Conservation (phyloP, 225 moss, liverwort and hornwort genomes). For the Pseudisothecium myosuroides region DNA sequence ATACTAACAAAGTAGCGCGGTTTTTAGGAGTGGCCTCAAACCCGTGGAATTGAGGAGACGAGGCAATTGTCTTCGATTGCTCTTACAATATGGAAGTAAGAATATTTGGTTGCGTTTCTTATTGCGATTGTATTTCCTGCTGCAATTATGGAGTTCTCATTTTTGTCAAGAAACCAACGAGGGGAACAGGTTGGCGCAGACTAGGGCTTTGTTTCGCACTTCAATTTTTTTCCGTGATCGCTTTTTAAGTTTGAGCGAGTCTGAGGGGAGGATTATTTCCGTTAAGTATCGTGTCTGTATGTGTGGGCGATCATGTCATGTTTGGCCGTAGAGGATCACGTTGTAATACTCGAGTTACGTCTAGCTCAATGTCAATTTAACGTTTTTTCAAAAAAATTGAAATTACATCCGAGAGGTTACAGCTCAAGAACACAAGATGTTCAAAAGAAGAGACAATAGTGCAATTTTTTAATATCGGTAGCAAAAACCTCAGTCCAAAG, state of each 20-base stretch:
- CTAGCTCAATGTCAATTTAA: neutral
- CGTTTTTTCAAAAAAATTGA: neutral
- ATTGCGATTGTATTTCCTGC: neutral
- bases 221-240: neutral
- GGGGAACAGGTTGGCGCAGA: neutral
- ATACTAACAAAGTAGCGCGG: neutral
- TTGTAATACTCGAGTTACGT: neutral
- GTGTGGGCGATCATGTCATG: neutral
- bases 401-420: neutral
- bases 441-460: neutral
- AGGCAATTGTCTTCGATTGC: neutral
- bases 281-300: neutral
- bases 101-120: neutral
- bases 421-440: neutral
- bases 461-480: neutral
- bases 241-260: neutral
- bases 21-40: neutral
- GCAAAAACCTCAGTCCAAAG: neutral
- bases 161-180: neutral
- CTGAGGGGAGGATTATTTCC: neutral
- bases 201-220: neutral
- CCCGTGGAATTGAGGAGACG: neutral
- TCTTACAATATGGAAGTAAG: constrained; percentile 22
- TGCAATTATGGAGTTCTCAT: neutral
- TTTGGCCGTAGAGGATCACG: neutral